Conservation (phyloP, 768 basidiomycete genomes). For the Pisolithus marmoratus region DNA sequence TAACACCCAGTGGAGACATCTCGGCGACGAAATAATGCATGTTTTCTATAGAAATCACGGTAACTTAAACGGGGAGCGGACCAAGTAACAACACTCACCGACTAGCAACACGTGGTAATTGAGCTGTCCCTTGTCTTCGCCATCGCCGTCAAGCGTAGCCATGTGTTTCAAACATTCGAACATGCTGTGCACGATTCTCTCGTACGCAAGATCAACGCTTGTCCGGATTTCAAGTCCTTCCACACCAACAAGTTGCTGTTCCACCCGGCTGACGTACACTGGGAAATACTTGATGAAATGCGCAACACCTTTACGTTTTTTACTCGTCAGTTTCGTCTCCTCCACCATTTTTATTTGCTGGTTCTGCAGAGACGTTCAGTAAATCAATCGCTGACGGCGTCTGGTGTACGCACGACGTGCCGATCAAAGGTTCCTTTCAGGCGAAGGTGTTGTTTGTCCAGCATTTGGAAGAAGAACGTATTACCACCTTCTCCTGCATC, state of each 20-base stretch:
- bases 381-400: not conserved
- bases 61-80: not conserved
- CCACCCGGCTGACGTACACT: conserved; percentile 75
- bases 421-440: conserved; percentile 73
- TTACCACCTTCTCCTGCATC: conserved; percentile 81
- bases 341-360: conserved; percentile 87
- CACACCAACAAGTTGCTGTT: conserved; percentile 74
- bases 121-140: conserved; percentile 93
- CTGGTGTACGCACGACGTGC: conserved; percentile 49
- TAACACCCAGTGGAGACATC: conserved; percentile 61
- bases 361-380: conserved; percentile 39
- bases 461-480: conserved; percentile 60
- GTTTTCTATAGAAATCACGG: conserved; percentile 57
- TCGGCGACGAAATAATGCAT: conserved; percentile 93
- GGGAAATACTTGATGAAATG: conserved; percentile 94
- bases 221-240: conserved; percentile 73
- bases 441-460: conserved; percentile 80
- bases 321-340: conserved; percentile 84
- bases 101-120: conserved; percentile 95
- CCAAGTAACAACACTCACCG: conserved; percentile 48
- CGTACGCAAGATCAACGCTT: conserved; percentile 78
- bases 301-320: conserved; percentile 88
- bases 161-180: conserved; percentile 92
- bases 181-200: conserved; percentile 83
- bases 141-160: conserved; percentile 91